Percentiles rank a stretch among this genome's conserved stretches.
phyloP scores from a whole-genome alignment of 495 filamentous ascomycete species.

The Melanomma pulvis-pyrius region DNA sequence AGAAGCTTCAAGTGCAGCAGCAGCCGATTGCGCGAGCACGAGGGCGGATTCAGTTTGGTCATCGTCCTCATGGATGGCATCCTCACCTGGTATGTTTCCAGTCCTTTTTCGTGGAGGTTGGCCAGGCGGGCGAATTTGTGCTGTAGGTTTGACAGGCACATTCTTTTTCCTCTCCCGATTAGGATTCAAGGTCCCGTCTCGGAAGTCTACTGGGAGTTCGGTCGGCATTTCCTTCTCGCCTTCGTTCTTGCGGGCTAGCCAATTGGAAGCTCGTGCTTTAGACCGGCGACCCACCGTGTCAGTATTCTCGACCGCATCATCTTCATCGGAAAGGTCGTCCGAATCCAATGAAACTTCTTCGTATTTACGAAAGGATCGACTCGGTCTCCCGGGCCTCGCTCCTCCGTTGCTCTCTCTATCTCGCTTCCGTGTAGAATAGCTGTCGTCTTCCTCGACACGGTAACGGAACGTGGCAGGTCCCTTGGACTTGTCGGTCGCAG shows the following conservation, averaged over 20 bases:
- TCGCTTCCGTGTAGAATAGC: constrained; percentile 30
- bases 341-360: constrained; percentile 40
- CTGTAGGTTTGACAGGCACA: constrained; percentile 24
- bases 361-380: constrained; percentile 9
- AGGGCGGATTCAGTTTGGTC: constrained; percentile 14
- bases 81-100: constrained; percentile 28
- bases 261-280: constrained; percentile 32
- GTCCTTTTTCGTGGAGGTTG: constrained; percentile 21
- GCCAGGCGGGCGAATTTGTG: constrained; percentile 23
- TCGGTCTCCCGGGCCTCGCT: not conserved
- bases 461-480: constrained; percentile 30
- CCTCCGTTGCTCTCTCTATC: constrained; percentile 5
- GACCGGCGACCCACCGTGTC: not conserved
- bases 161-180: constrained; percentile 31
- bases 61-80: constrained; percentile 33
- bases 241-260: constrained; percentile 38
- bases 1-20: constrained; percentile 18
- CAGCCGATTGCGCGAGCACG: constrained; percentile 23
- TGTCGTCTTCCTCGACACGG: constrained; percentile 40
- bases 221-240: constrained; percentile 38
- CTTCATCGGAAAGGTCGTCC: constrained; percentile 33
- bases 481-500: constrained; percentile 19
- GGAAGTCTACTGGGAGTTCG: constrained; percentile 40
- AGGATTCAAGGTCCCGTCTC: constrained; percentile 32
- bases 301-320: constrained; percentile 24